Evolutionary conservation across 169 alveolate species (phyloP), one percentile per base, ranked within the genome.

Genomic region (Perkinsus chesapeaki): DNA sequence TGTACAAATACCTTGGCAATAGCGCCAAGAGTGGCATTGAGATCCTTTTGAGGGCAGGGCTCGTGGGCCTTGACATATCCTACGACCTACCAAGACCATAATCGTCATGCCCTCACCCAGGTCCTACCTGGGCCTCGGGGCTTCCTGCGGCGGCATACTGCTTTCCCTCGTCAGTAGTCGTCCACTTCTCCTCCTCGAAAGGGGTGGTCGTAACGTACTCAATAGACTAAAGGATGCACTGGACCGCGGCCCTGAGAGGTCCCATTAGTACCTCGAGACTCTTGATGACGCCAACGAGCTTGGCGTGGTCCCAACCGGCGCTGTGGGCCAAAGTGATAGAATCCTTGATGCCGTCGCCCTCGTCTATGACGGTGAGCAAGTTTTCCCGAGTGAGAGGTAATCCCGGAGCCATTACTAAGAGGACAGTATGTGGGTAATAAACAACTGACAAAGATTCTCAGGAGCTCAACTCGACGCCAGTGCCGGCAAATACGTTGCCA

Each of bases 271-370:
- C 82, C 82, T 60, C 82, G 3, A 94, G 90, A 23, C 93, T 73
- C 93, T 93, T 94, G 90, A 93, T 48, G 0, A 92, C 92, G 20
- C 96, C 96, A n/a, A 92, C 94, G 43, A 93, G 48, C 93, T 93
- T 93, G 34, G 90, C 93, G 34, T 94, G 96, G 92, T 34, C 72
- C 37, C 94, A 60, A 0, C 82, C 82, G 0, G 82, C 82, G 27
- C 82, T 60, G 3, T 60, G 82, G 31, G 82, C 82, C 31, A 60
- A 16, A 12, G 31, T 60, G 82, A 60, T 60, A 34, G 82, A 60
- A 16, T 60, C 82, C 82, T 60, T 60, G 82, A 60, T 60, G 27
- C 82, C 82, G 31, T 60, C 23, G 27, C 82, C 82, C 82, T 60
- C 37, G 82, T 60, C 82, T 1, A 60, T 60, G 3, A 60, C 82